Percentiles rank a stretch among this genome's conserved stretches.
phyloP scores from a whole-genome alignment of 2,329 filamentous ascomycete genomes.

The Fusarium illudens region DNA sequence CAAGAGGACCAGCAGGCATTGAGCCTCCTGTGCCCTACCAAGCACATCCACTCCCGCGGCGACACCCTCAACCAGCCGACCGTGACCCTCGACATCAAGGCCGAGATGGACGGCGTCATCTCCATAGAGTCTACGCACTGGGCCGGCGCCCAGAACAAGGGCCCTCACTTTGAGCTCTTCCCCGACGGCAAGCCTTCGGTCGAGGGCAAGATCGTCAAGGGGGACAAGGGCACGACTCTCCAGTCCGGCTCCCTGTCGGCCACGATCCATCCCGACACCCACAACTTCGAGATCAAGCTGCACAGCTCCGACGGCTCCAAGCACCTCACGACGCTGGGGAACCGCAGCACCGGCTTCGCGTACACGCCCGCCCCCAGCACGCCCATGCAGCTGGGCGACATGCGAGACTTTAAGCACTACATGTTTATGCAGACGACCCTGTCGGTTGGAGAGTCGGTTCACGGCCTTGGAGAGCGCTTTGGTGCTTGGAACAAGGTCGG shows the following conservation, averaged over 20 bases:
- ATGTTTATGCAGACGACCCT: slow-evolving; percentile 65
- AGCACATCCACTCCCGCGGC: slow-evolving; percentile 60
- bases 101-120: slow-evolving; percentile 52
- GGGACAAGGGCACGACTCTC: slow-evolving; percentile 49
- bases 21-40: slow-evolving; percentile 64
- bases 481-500: slow-evolving; percentile 80
- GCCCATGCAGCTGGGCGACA: slow-evolving; percentile 47
- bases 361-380: slow-evolving; percentile 46
- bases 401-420: slow-evolving; percentile 60
- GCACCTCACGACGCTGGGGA: slow-evolving; percentile 50
- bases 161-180: slow-evolving; percentile 52
- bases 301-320: slow-evolving; percentile 49
- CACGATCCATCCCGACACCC: slow-evolving; percentile 47
- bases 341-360: slow-evolving; percentile 52
- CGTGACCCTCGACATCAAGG: slow-evolving; percentile 53
- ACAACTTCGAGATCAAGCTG: slow-evolving; percentile 52
- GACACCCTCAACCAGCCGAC: slow-evolving; percentile 66
- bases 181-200: slow-evolving; percentile 46
- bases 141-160: slow-evolving; percentile 48
- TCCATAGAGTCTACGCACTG: slow-evolving; percentile 53
- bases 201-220: slow-evolving; percentile 41
- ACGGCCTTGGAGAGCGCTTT: slow-evolving; percentile 80
- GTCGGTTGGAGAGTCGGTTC: slow-evolving; percentile 70
- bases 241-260: slow-evolving; percentile 48
- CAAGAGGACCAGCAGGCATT: slow-evolving; percentile 57